Percentiles rank a stretch among this genome's conserved stretches.
Conservation (phyloP, 2,329 filamentous ascomycete species). For the Fulvia fulva region DNA sequence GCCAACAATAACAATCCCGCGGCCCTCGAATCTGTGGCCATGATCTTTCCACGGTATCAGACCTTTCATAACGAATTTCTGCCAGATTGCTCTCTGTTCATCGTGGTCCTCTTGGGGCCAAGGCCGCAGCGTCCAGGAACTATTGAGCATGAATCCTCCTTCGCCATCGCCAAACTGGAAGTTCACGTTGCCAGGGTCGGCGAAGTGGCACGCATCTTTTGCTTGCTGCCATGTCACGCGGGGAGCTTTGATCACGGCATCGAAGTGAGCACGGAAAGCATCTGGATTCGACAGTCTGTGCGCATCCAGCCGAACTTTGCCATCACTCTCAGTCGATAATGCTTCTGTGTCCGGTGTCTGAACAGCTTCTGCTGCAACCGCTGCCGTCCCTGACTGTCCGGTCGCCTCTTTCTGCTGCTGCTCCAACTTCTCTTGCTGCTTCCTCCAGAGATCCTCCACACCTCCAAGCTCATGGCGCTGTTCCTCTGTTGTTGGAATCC, state of each 20-base stretch:
- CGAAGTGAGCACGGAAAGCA: conserved; percentile 11
- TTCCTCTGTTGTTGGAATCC: neutral
- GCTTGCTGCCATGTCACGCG: conserved; percentile 5
- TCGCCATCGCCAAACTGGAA: conserved; percentile 15
- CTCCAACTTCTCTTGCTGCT: neutral
- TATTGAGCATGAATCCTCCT: conserved; percentile 6
- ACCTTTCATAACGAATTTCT: conserved; percentile 17
- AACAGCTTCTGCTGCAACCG: neutral
- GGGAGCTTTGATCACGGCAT: conserved; percentile 8
- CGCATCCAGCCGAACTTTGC: conserved; percentile 2
- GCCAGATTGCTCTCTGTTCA: conserved; percentile 18
- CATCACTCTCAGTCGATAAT: neutral
- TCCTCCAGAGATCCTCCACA: neutral
- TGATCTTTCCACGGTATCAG: conserved; percentile 20
- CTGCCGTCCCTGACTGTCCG: neutral
- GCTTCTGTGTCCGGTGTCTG: neutral
- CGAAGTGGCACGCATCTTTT: conserved; percentile 8
- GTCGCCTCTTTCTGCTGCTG: neutral
- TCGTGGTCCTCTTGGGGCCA: conserved; percentile 16
- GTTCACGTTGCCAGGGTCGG: conserved; percentile 9
- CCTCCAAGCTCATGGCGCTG: neutral
- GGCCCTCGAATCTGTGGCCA: conserved; percentile 25
- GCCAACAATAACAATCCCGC: conserved; percentile 33
- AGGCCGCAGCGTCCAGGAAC: conserved; percentile 8
- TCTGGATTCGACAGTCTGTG: conserved; percentile 10